These are phyloP conservation scores for Ogataea degrootiae DNA, from an alignment of 805 yeast species.

Conservation along the genomic window DNA sequence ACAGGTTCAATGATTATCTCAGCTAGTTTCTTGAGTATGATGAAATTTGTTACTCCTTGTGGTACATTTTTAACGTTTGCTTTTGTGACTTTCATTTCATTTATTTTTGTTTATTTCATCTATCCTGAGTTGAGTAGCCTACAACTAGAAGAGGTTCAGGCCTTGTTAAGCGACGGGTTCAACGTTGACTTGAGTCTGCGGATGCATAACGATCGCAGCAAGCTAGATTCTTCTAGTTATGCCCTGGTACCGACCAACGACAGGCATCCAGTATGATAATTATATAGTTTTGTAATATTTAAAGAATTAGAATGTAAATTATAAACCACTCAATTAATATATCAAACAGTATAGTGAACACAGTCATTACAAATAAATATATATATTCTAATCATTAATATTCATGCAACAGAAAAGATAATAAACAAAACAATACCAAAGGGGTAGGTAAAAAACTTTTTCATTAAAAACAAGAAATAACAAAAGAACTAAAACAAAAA, in stretches of 20 bases:
- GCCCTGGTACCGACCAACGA: neutral
- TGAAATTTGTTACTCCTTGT: conserved; percentile 86
- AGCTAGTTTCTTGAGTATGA: conserved; percentile 89
- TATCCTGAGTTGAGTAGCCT: conserved; percentile 50
- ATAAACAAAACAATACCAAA: neutral
- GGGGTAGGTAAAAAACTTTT: neutral
- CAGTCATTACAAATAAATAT: too few species aligned
- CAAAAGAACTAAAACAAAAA: neutral
- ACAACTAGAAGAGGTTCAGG: conserved; percentile 48
- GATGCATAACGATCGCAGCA: conserved; percentile 14
- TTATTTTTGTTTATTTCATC: conserved; percentile 40
- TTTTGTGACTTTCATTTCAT: conserved; percentile 38
- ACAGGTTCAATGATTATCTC: conserved; percentile 89
- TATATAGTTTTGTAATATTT: too few species aligned
- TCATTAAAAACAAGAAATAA: neutral
- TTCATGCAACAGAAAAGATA: neutral
- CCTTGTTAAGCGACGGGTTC: conserved; percentile 41
- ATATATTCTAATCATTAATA: neutral
- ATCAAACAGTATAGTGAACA: too few species aligned
- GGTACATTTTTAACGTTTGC: conserved; percentile 72
- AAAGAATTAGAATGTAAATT: too few species aligned
- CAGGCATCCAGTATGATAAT: neutral
- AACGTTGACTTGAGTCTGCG: conserved; percentile 39
- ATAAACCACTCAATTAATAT: too few species aligned
- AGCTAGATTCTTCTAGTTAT: neutral